Conservation (phyloP, 257 asterid genomes). For the Linaria vulgaris region DNA sequence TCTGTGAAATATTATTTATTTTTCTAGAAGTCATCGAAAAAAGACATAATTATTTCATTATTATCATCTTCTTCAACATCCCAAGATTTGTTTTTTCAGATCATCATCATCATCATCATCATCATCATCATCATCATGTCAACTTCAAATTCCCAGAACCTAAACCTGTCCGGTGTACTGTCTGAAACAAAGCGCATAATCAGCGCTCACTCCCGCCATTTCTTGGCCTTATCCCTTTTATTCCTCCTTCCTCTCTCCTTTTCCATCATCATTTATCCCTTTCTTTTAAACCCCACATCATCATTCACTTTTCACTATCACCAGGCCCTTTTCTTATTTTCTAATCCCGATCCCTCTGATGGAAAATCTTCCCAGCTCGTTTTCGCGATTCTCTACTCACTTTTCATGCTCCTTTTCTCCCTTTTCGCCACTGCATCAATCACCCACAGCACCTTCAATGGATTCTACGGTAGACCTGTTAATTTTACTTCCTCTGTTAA, state of each 20-base stretch:
- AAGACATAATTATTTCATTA: no score
- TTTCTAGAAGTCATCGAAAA: no score
- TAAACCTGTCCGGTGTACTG: constrained; percentile 56
- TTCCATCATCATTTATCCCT: constrained; percentile 49
- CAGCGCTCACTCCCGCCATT: constrained; percentile 64
- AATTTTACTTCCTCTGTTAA: constrained; percentile 43
- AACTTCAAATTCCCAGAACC: constrained; percentile 19
- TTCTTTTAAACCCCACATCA: constrained; percentile 27
- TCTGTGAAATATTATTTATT: no score
- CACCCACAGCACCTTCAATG: constrained; percentile 57
- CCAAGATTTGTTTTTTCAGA: background rate
- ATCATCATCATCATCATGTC: constrained; percentile 35
- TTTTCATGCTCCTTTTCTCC: constrained; percentile 30
- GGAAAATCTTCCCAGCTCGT: constrained; percentile 19
- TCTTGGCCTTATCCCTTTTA: constrained; percentile 53
- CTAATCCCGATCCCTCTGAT: constrained; percentile 25
- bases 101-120: background rate
- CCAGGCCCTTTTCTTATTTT: constrained; percentile 35
- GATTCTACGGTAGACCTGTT: constrained; percentile 55
- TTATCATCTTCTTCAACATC: constrained; percentile 8
- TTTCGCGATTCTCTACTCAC: constrained; percentile 29
- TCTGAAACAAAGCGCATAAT: constrained; percentile 59
- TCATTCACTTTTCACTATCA: constrained; percentile 18
- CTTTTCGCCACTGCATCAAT: constrained; percentile 48
- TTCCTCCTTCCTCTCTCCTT: constrained; percentile 63